phyloP scores from a whole-genome alignment of 2,329 filamentous ascomycete species.

The Ophiostoma montium region DNA sequence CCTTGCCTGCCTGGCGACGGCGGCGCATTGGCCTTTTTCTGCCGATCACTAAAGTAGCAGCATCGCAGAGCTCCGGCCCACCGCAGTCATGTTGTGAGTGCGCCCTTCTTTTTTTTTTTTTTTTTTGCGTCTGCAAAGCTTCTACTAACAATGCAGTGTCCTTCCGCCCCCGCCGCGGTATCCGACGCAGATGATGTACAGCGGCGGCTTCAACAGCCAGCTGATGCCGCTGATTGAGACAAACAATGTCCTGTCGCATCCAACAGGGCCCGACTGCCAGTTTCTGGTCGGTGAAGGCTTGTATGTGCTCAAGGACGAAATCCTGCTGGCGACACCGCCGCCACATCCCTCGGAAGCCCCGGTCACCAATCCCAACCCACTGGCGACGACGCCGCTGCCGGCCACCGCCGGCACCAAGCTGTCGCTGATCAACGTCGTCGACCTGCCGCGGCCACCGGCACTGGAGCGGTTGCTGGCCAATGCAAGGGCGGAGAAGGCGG shows the following conservation, averaged over 20 bases:
- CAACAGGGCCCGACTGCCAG: slow-evolving; percentile 70
- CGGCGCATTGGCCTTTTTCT: background rate
- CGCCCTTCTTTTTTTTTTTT: no score
- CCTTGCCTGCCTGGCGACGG: background rate
- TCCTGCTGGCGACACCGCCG: slow-evolving; percentile 84
- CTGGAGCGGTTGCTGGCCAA: slow-evolving; percentile 35
- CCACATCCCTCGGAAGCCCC: slow-evolving; percentile 91
- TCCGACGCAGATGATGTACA: slow-evolving; percentile 57
- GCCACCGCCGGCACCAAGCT: slow-evolving; percentile 74
- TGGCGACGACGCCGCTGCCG: slow-evolving; percentile 73
- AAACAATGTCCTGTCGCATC: slow-evolving; percentile 74
- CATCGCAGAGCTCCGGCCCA: background rate
- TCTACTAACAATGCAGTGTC: slow-evolving; percentile 38
- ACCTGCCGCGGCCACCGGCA: slow-evolving; percentile 38
- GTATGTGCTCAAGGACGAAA: slow-evolving; percentile 65
- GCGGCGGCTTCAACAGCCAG: slow-evolving; percentile 55
- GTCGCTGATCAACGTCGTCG: slow-evolving; percentile 59
- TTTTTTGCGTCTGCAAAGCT: background rate
- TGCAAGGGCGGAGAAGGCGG: slow-evolving; percentile 15
- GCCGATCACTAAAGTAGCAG: no score
- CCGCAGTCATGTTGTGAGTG: slow-evolving; percentile 12
- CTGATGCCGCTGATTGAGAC: slow-evolving; percentile 75
- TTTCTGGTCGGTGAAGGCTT: slow-evolving; percentile 87
- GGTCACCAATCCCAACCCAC: slow-evolving; percentile 73
- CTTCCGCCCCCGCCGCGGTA: slow-evolving; percentile 79